Evolutionary conservation across 2,329 filamentous ascomycete species (phyloP), one percentile per base, ranked within the genome.

Genomic region (Thielaviopsis euricoi): DNA sequence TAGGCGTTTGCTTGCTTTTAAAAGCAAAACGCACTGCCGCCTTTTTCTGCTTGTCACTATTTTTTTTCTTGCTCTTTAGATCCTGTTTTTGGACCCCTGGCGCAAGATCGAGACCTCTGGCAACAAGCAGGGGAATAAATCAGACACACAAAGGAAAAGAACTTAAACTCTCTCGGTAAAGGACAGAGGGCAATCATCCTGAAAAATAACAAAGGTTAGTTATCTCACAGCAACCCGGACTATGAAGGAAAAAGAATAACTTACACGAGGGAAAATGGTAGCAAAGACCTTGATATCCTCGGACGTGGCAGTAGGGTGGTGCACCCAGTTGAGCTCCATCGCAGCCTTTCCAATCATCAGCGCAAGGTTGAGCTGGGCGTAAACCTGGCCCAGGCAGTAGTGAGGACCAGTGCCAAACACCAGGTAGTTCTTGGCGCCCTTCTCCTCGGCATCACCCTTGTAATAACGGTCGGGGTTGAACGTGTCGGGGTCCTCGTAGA

Each of bases 231-330:
- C 46, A 23, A 58, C 64, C 53, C 64, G 62, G 52, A 57, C 13
- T 10, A 56, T 23, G 21, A 40, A 4, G 58, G 49, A 33, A 62
- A 58, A 60, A 49, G 26, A 54, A 6, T 46, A 55, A 74, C 83
- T 71, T 73, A 94, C 90, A 86, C 86, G 86, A 58, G 93, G 93
- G 79, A 98, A 98, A 65, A 98, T 95, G 26, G 89, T 96, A 48
- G 93, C 93, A 73, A 97, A 98, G 64, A 97, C 91, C 76, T 95
- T 91, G 72, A 98, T 97, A 71, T 95, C 85, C 74, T 98, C 93
- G 0, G 88, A 95, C 60, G 76, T 67, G 0, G 86, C 82, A 12
- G 93, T 97, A 19, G 89, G 73, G 68, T 89, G 82, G 71, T 98
- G 93, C 69, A 83, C 80, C 91, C 91, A 97, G 71, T 97, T 83